Base-by-base conservation (phyloP, 1,139 yeast genomes). In the Debaryomycetaceae sp. region DNA sequence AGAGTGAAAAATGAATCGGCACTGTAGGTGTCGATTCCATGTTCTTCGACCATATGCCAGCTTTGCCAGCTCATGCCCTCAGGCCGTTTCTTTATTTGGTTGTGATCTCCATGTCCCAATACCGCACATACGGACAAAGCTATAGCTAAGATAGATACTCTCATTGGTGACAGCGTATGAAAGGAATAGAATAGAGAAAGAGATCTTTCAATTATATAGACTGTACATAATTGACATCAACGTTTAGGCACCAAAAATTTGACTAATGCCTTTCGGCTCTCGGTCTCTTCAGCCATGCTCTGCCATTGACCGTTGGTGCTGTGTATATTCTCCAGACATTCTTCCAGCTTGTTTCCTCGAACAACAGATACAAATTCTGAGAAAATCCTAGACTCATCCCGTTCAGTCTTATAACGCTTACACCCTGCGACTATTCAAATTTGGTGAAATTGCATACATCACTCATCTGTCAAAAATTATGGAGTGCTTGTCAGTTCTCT, bases 41-140 rank as follows among this genome's bases (percentile, higher is more conserved):
- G 98, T 64, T 91, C 99, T 55, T 82, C 83, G 50, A 78, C 72
- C 98, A 91, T 91, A 65, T 91, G 98, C 87, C 91, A 85, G 52
- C 77, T 77, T 56, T 84, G 87, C 95, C 95, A 87, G 13, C 74
- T 60, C 41, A 78, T 44, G 0, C 78, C 81, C 27, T 65, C 65
- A 4, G 88, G 88, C 39, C 68, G 74, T 29, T 42, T 34, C 39
- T 55, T 49, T 14, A 44, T 42, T 11, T 48, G 53, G 22, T 51
- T 40, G 40, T 54, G 57, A 22, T 45, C 51, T 3, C 61, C 65
- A 40, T 62, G 65, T 1, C 58, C 61, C 22, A 44, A 23, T 3
- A 41, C 60, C 6, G 24, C 33, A 5, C 45, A 42, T 5, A 45
- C 33, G 11, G 43, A 33, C 23, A 36, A 37, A 4, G 45, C 8